Evolutionary conservation across 1,284 basidiomycete species (phyloP), one percentile per base, ranked within the genome.

Genomic region (Malassezia pachydermatis): DNA sequence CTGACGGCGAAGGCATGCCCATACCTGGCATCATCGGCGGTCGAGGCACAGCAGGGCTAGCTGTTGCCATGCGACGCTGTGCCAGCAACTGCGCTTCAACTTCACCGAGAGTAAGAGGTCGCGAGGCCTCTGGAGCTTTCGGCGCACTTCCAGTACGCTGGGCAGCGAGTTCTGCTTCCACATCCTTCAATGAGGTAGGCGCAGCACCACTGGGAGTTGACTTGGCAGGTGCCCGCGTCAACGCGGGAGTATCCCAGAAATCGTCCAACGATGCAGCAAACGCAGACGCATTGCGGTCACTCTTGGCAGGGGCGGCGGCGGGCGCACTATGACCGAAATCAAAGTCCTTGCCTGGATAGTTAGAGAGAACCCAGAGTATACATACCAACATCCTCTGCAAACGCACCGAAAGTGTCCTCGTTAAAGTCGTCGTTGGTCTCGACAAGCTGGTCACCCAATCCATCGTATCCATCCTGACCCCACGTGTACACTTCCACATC

Each of bases 341-440:
- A 70, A 95, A 96, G 75, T 95, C 88, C 71, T 83, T 86, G 69
- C n/a, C n/a, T n/a, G n/a, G n/a, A n/a, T n/a, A n/a, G n/a, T n/a
- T n/a, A n/a, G n/a, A n/a, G n/a, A n/a, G n/a, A n/a, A n/a, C n/a
- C n/a, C n/a, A n/a, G n/a, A n/a, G n/a, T n/a, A n/a, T n/a, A n/a
- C n/a, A n/a, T n/a, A n/a, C 83, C 65, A 20, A 59, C 58, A 35
- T 60, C 63, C 25, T 47, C 64, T 32, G 75, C 40, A 36, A 59
- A 34, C 16, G 58, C 54, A 30, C 90, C 92, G 75, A 98, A 98
- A 1, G 92, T 98, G 76, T 94, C 88, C 68, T 94, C 87, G 54
- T 64, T 64, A 16, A 65, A 39, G 23, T 61, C 63, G 44, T 65
- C 61, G 24, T 57, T 56, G 7, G 59, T 49, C 72, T 96, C 92